phyloP scores from a whole-genome alignment of 805 yeast genomes.

The Metschnikowia matae region DNA sequence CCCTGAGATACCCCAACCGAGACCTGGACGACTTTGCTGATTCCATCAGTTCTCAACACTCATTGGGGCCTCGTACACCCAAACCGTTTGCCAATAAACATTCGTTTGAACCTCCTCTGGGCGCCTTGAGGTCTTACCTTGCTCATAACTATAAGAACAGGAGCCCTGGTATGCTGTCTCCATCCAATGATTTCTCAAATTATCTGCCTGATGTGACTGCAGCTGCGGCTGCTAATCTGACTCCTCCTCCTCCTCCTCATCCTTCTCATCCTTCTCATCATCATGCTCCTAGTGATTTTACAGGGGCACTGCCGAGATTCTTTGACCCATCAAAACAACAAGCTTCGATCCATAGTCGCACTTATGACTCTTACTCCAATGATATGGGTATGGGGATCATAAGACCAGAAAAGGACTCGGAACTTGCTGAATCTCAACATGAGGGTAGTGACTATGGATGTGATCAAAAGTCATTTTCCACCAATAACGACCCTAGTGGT shows the following conservation, averaged over 20 bases:
- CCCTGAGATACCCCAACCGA: not conserved
- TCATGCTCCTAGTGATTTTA: not conserved
- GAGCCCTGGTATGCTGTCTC: not conserved
- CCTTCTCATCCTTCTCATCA: too few species aligned
- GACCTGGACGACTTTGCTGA: not conserved
- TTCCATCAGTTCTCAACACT: not conserved
- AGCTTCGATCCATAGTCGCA: not conserved
- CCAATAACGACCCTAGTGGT: not conserved
- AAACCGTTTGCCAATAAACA: not conserved
- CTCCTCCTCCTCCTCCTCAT: not conserved
- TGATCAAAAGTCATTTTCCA: not conserved
- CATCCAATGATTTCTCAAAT: not conserved
- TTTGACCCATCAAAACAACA: not conserved
- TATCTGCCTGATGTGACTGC: not conserved
- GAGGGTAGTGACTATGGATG: not conserved
- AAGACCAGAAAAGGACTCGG: not conserved
- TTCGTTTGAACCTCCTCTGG: not conserved
- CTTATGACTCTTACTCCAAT: not conserved
- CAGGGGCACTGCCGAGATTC: not conserved
- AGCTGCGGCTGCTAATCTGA: not conserved
- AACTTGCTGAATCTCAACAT: not conserved
- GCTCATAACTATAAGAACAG: not conserved
- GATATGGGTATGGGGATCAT: not conserved
- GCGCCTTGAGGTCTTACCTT: not conserved
- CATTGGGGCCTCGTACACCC: not conserved